These are phyloP conservation scores for Termitomyces sp. DNA, from an alignment of 768 basidiomycete species.

Conservation along the genomic window DNA sequence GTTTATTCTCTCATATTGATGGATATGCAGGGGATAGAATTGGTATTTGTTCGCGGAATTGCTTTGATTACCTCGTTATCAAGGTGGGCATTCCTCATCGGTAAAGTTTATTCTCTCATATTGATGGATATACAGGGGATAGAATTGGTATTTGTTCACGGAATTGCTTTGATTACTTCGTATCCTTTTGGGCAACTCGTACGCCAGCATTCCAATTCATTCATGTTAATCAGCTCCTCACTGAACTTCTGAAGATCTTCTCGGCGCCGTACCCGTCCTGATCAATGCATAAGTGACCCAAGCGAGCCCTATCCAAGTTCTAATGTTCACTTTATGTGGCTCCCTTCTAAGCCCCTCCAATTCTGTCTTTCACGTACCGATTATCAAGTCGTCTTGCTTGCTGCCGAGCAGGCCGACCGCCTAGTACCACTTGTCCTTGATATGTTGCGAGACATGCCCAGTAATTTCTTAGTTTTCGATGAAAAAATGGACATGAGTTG, in stretches of 20 bases:
- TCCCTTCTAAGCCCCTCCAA: constrained; percentile 46
- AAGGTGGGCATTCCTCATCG: too few species aligned
- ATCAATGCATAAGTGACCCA: constrained; percentile 52
- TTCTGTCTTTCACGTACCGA: constrained; percentile 55
- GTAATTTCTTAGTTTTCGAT: constrained; percentile 45
- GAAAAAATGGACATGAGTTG: constrained; percentile 31
- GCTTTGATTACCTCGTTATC: constrained; percentile 3
- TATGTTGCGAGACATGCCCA: constrained; percentile 28
- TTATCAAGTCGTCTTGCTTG: constrained; percentile 56
- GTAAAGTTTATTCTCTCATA: too few species aligned
- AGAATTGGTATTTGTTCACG: constrained; percentile 62
- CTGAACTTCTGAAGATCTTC: constrained; percentile 37
- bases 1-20: too few species aligned
- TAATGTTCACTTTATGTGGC: constrained; percentile 37
- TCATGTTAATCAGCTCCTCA: constrained; percentile 9
- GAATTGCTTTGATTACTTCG: constrained; percentile 60
- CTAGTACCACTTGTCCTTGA: constrained; percentile 34
- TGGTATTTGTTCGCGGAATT: too few species aligned
- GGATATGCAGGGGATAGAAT: too few species aligned
- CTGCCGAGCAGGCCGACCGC: constrained; percentile 53
- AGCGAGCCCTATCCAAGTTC: constrained; percentile 1
- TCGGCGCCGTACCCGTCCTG: constrained; percentile 61
- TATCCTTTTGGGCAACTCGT: constrained; percentile 65
- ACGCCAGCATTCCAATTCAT: constrained; percentile 20
- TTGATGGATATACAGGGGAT: constrained; percentile 46